A percentile compares a stretch with the other conserved stretches of the same genome.
Evolutionary conservation across 83 land plant genomes (phyloP).

Genomic region (Picea engelmannii): DNA sequence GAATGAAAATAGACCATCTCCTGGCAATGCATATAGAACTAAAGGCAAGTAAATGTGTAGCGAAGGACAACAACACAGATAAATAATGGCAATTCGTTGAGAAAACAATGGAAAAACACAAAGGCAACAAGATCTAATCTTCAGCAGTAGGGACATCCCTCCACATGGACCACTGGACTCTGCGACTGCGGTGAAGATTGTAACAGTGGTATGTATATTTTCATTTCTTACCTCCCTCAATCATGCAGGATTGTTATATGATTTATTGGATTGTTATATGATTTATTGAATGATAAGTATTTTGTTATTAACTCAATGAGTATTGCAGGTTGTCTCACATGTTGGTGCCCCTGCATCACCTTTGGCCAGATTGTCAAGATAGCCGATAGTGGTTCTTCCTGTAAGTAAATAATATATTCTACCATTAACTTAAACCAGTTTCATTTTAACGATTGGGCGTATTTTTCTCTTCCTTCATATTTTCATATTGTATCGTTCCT

Average conservation of each 20-base stretch:
- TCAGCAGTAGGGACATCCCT: background rate
- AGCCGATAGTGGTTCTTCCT: conserved; percentile 4
- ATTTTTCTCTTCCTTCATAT: too few species aligned
- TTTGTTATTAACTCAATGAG: background rate
- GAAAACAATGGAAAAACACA: too few species aligned
- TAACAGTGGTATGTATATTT: background rate
- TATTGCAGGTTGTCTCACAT: conserved; percentile 23
- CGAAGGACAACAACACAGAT: too few species aligned
- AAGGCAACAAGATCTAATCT: too few species aligned
- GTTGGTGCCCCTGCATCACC: conserved; percentile 28
- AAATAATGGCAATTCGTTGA: too few species aligned
- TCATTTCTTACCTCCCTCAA: background rate
- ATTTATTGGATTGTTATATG: too few species aligned
- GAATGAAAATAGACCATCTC: too few species aligned
- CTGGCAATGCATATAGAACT: too few species aligned
- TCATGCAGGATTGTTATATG: background rate
- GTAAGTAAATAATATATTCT: background rate
- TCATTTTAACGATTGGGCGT: background rate
- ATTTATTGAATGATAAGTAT: background rate
- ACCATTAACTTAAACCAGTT: background rate
- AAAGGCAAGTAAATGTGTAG: too few species aligned
- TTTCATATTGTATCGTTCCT: too few species aligned
- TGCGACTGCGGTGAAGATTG: background rate
- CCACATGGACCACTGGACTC: background rate
- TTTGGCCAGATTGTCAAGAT: conserved; percentile 27